phyloP scores from a whole-genome alignment of 371 early-diverging fungal species.

The Zychaea mexicana region DNA sequence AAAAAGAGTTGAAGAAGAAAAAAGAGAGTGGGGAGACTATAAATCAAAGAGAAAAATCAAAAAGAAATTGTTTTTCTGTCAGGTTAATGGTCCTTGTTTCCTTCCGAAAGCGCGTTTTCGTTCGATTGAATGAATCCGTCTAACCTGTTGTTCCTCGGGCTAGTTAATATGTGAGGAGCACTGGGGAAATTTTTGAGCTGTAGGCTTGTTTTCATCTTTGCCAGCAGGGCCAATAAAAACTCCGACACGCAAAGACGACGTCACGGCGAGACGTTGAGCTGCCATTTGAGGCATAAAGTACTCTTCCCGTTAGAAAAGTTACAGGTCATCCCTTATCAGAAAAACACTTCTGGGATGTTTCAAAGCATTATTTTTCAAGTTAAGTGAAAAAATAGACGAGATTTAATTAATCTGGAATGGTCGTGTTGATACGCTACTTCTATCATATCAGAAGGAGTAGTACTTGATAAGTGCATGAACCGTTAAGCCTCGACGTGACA shows the following conservation, averaged over 20 bases:
- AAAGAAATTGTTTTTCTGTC: background rate
- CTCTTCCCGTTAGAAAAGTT: too few species aligned
- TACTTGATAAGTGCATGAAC: too few species aligned
- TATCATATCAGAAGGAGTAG: too few species aligned
- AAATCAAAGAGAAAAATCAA: background rate
- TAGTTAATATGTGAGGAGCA: constrained; percentile 3
- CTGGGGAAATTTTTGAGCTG: background rate
- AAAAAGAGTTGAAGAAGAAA: constrained; percentile 16
- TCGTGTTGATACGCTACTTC: too few species aligned
- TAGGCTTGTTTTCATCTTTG: background rate
- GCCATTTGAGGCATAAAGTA: too few species aligned
- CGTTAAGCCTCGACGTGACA: too few species aligned
- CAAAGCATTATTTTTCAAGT: too few species aligned
- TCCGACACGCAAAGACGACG: background rate
- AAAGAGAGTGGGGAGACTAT: constrained; percentile 27
- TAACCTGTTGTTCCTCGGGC: constrained; percentile 5
- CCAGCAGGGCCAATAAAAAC: constrained; percentile 1
- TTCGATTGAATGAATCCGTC: background rate
- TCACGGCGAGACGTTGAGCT: too few species aligned
- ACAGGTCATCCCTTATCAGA: too few species aligned
- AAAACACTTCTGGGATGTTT: too few species aligned
- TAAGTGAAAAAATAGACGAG: too few species aligned
- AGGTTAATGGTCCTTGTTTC: background rate
- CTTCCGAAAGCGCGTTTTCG: background rate
- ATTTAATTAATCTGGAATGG: too few species aligned